A percentile compares a stretch with the other conserved stretches of the same genome.
These are phyloP conservation scores for Tripterygium wilfordii DNA, from an alignment of 177 flowering plant genomes.

Conservation along the genomic window DNA sequence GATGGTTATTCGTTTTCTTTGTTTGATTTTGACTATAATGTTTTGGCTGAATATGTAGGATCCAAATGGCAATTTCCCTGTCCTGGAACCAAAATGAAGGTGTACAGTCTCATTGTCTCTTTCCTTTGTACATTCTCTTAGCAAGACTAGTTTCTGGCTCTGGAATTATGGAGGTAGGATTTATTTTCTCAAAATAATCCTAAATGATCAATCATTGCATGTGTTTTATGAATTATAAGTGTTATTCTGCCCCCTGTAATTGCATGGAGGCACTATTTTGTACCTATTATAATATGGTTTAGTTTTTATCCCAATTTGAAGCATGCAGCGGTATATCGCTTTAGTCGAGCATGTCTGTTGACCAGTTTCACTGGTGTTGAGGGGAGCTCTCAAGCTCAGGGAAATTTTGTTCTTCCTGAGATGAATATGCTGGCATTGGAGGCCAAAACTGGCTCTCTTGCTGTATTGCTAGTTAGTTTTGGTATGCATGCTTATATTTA, in stretches of 20 bases:
- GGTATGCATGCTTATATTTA: slow-evolving; percentile 38
- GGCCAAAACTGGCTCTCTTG: slow-evolving; percentile 50
- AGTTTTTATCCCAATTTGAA: slow-evolving; percentile 22
- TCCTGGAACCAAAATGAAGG: slow-evolving; percentile 38
- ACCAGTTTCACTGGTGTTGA: slow-evolving; percentile 33
- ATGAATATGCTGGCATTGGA: slow-evolving; percentile 55
- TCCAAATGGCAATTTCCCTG: slow-evolving; percentile 60
- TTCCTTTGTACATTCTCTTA: slow-evolving; percentile 59
- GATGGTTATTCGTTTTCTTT: background rate
- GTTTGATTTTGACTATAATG: background rate
- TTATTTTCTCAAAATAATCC: too few species aligned
- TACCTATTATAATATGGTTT: too few species aligned
- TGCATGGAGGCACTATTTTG: too few species aligned
- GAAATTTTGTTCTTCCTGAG: slow-evolving; percentile 71
- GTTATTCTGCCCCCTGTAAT: too few species aligned
- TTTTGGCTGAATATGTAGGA: slow-evolving; percentile 35
- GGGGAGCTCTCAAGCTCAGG: slow-evolving; percentile 38
- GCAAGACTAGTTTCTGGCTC: slow-evolving; percentile 49
- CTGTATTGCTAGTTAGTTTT: slow-evolving; percentile 63
- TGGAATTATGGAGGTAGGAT: slow-evolving; percentile 54
- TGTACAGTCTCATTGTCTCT: slow-evolving; percentile 32
- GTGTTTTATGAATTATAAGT: too few species aligned
- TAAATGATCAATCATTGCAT: too few species aligned
- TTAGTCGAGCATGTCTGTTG: slow-evolving; percentile 44
- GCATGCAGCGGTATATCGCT: slow-evolving; percentile 61